These are phyloP conservation scores for Teratosphaeria epicoccoides DNA, from an alignment of 2,329 filamentous ascomycete genomes.

Conservation along the genomic window DNA sequence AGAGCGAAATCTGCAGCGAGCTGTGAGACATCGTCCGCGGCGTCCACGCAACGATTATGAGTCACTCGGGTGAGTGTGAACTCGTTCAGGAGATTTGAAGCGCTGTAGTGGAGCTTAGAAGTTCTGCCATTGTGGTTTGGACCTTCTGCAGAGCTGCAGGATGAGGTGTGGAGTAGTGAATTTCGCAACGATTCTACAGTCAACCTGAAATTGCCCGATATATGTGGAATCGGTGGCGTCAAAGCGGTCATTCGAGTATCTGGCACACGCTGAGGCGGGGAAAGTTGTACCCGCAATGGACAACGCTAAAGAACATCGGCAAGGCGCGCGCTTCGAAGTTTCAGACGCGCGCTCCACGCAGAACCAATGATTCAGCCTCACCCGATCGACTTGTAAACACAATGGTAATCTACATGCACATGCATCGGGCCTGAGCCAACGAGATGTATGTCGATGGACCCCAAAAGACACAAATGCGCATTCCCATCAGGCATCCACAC, in stretches of 20 bases:
- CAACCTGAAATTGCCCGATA: too few relatives aligned
- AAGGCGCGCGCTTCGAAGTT: neutral
- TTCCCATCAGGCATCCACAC: conserved; percentile 5
- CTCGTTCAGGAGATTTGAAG: too few relatives aligned
- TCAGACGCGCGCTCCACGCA: neutral
- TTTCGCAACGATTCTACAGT: too few relatives aligned
- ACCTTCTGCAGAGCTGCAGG: too few relatives aligned
- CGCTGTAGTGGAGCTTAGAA: too few relatives aligned
- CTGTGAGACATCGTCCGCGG: too few relatives aligned
- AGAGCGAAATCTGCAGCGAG: too few relatives aligned
- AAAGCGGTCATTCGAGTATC: neutral
- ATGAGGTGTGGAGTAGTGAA: too few relatives aligned
- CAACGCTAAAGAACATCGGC: neutral
- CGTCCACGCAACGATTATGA: too few relatives aligned
- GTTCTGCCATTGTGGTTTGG: too few relatives aligned
- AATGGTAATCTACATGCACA: neutral
- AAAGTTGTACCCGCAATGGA: neutral
- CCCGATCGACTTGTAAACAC: neutral
- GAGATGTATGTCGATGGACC: neutral
- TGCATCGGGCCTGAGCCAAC: neutral
- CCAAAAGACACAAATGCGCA: conserved; percentile 1
- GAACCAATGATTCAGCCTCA: conserved; percentile 3
- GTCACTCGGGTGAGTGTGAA: too few relatives aligned
- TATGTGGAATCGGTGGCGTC: too few relatives aligned
- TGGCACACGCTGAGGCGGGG: neutral